Percentiles rank a stretch among this genome's conserved stretches.
These are phyloP conservation scores for Blastobotrys mokoenaii DNA, from an alignment of 805 yeast species.

Conservation along the genomic window DNA sequence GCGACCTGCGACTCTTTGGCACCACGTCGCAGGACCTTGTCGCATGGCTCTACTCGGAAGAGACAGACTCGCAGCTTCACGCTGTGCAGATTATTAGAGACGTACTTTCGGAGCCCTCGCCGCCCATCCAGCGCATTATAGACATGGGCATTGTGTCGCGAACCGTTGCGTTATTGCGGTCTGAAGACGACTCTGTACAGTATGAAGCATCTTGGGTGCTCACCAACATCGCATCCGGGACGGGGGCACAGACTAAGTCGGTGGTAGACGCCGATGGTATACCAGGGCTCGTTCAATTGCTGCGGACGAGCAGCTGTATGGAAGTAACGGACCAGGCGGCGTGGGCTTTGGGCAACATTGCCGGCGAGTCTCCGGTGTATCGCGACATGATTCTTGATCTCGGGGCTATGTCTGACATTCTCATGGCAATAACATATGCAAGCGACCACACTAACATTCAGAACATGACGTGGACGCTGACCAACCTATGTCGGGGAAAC, in stretches of 20 bases:
- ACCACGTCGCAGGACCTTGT: too few species aligned
- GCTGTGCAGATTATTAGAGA: too few species aligned
- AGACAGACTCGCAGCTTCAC: too few species aligned
- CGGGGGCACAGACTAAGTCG: conserved; percentile 64
- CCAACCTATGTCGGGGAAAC: conserved; percentile 91
- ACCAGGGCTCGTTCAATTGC: conserved; percentile 32
- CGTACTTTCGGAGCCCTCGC: too few species aligned
- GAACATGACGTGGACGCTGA: conserved; percentile 95
- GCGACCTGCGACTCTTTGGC: too few species aligned
- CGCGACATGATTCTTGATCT: conserved; percentile 73
- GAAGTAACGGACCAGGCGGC: conserved; percentile 97
- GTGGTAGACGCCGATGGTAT: conserved; percentile 80
- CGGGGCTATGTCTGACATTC: conserved; percentile 50
- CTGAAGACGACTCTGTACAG: conserved; percentile 61
- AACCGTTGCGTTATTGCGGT: conserved; percentile 2
- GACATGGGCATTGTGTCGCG: too few species aligned
- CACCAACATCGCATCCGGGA: conserved; percentile 79
- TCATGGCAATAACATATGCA: conserved; percentile 54
- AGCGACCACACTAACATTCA: conserved; percentile 57
- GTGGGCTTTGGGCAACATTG: conserved; percentile 97
- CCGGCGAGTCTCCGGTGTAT: conserved; percentile 84
- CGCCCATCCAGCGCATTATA: too few species aligned
- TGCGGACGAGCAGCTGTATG: neutral
- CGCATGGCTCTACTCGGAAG: too few species aligned
- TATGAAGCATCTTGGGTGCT: conserved; percentile 87